Conservation (phyloP, 2,329 filamentous ascomycete species). For the Aspergillus sp. region DNA sequence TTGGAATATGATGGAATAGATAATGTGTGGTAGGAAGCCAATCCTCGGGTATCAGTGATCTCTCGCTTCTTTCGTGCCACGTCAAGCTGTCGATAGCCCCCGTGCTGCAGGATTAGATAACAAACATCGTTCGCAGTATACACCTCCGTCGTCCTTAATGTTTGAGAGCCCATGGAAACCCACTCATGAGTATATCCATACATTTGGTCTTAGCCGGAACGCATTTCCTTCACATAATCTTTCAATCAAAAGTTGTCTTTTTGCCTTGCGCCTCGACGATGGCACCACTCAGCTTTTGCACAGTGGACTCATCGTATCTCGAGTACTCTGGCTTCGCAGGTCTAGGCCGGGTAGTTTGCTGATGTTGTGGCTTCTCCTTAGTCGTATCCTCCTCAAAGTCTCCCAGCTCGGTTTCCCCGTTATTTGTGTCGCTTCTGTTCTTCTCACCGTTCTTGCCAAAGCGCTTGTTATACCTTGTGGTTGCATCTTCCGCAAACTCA, state of each 20-base stretch:
- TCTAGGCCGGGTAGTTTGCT: constrained; percentile 30
- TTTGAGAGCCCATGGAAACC: background rate
- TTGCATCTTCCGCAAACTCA: constrained; percentile 91
- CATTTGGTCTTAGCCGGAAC: background rate
- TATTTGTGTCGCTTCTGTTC: constrained; percentile 28
- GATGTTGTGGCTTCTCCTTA: constrained; percentile 26
- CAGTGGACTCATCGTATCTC: constrained; percentile 55
- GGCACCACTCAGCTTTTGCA: constrained; percentile 72
- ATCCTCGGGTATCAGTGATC: constrained; percentile 21
- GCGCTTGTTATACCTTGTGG: constrained; percentile 88
- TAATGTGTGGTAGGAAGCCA: constrained; percentile 5
- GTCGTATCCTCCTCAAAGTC: constrained; percentile 26
- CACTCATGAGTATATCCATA: background rate
- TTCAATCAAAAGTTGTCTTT: constrained; percentile 78
- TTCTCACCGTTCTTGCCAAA: constrained; percentile 73
- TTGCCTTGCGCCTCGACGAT: constrained; percentile 79
- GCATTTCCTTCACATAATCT: background rate
- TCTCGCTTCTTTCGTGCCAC: constrained; percentile 10
- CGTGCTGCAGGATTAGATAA: constrained; percentile 9
- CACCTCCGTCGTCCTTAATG: background rate
- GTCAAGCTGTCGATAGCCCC: background rate
- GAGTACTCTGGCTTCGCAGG: constrained; percentile 44
- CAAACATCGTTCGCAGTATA: constrained; percentile 3
- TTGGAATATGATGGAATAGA: background rate
- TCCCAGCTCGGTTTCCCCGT: constrained; percentile 18